Evolutionary conservation across 225 moss, liverwort and hornwort species (phyloP), one percentile per base, ranked within the genome.

Genomic region (Ulota crispa): DNA sequence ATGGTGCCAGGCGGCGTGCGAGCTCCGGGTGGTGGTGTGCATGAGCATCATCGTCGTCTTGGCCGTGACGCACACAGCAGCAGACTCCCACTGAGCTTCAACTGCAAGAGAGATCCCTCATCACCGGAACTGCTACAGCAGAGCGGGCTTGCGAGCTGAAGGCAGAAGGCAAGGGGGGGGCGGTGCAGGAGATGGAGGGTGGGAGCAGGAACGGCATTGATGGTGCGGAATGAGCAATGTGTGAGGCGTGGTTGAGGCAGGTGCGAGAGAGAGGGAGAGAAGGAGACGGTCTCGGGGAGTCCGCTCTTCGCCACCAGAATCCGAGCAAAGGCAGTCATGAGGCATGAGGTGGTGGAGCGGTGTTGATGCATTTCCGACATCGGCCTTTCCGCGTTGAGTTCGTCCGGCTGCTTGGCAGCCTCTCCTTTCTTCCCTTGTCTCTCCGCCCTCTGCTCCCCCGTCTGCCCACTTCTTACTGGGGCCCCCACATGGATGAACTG

Each of bases 31-130:
- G 9, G 81, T 64, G 12, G 84, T 7, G 70, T 78, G 85, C 78
- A 83, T 45, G 47, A 89, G 77, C 85, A 90, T 79, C 83, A 83
- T 83, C 50, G 68, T 26, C 7, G 47, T 30, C 69, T 32, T 78
- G 20, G 86, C 87, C 78, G 71, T 78, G 64, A 26, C 60, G 47
- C 71, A 36, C 55, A 23, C 27, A 9, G 21, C 12, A 50, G 50
- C 50, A 50, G 50, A 16, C 37, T 42, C 5, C 23, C 19, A 26
- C 26, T 1, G 7, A 68, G 45, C 27, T 27, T 60, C 60, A 68
- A 31, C 5, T 27, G 26, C 60, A 32, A 36, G 37, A 41, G 4
- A n/a, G 53, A 30, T 37, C 52, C 61, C 15, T 37, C 68, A 41
- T 68, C 24, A 68, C 27, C 76, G 47, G 66, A 10, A 54, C 24